These are phyloP conservation scores for Silybum marianum DNA, from an alignment of 129 eudicot genomes.

Conservation along the genomic window DNA sequence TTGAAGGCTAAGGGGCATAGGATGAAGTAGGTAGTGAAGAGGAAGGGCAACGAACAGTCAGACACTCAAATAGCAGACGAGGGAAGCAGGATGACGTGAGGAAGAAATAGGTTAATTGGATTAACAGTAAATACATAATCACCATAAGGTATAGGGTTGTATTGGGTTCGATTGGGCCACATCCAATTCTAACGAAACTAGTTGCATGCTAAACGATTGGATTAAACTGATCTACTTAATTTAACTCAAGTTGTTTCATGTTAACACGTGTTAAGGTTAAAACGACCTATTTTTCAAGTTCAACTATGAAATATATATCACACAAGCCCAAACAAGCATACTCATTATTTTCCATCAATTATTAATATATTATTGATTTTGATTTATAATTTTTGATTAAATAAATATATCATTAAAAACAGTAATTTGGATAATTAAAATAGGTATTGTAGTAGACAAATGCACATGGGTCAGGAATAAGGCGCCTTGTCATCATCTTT, in stretches of 20 bases:
- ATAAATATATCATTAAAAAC: neutral
- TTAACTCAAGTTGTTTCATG: too few relatives aligned
- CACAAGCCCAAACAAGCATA: too few relatives aligned
- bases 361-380: too few relatives aligned
- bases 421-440: neutral
- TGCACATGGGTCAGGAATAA: neutral
- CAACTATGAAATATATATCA: too few relatives aligned
- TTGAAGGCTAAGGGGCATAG: neutral
- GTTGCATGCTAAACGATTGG: neutral
- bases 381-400: neutral
- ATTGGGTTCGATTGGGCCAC: neutral
- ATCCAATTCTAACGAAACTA: neutral
- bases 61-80: neutral
- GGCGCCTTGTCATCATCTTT: neutral
- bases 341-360: too few relatives aligned
- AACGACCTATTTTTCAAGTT: neutral
- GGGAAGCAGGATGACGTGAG: neutral
- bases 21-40: neutral
- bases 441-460: neutral
- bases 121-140: neutral
- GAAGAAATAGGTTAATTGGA: neutral
- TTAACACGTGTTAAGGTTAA: neutral
- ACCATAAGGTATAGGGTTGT: neutral
- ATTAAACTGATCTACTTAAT: neutral
- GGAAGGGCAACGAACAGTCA: neutral